Evolutionary conservation across 768 basidiomycete species (phyloP), one percentile per base, ranked within the genome.

Genomic region (Thelephora aurantiotincta): DNA sequence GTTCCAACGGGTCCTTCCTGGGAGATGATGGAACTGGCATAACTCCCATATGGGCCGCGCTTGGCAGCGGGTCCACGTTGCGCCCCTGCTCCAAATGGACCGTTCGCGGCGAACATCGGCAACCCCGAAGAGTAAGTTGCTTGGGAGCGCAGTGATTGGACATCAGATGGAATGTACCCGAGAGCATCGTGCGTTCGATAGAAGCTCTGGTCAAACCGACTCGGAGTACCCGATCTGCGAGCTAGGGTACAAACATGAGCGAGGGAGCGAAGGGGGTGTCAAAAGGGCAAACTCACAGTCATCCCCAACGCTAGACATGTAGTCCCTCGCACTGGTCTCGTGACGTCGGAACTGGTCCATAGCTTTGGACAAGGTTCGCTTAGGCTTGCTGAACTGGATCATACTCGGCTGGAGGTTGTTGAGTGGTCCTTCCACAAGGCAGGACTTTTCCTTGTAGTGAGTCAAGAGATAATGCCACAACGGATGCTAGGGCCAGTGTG

Each of bases 341-440:
- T 94, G 89, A 45, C 93, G 78, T 49, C 88, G 82, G 75, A 88
- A 93, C 49, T 85, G 87, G 53, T 94, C 89, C 79, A 91, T 84
- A 13, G 88, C 83, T 63, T 92, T 92, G 54, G 73, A 76, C 35
- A 93, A 75, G 4, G 90, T 77, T 47, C 91, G 82, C 49, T 91
- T 79, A 30, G 96, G 96, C 66, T 96, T 93, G 74, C 89, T 92
- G 71, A 99, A 97, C 61, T 98, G 96, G 51, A 99, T 99, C 93
- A 99, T 94, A 66, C 91, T 94, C 5, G 90, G 73, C 61, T 98
- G 96, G 33, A 99, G 69, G 65, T 99, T 98, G 65, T 78, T 97
- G 42, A 99, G 71, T 2, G 96, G 90, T 1, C 96, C 96, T 60
- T 99, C 96, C 23, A 99, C 96, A 46, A 99, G 80, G 56, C 79